These are phyloP conservation scores for Naematelia aurantialba DNA, from an alignment of 768 basidiomycete species.

Conservation along the genomic window DNA sequence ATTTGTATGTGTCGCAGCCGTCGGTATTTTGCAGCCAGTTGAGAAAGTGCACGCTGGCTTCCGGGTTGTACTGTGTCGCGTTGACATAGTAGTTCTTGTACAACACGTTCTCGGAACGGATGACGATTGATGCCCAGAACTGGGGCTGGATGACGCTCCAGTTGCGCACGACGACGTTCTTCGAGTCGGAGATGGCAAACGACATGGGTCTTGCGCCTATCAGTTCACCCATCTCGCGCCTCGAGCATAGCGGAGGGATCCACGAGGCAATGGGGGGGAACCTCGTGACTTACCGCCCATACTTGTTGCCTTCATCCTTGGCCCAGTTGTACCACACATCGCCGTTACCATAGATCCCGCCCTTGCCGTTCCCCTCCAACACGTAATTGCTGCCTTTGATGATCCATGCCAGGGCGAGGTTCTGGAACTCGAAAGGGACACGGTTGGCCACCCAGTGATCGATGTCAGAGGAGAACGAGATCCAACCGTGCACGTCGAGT, in stretches of 20 bases:
- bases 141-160: slow-evolving; percentile 53
- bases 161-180: slow-evolving; percentile 50
- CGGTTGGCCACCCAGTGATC: slow-evolving; percentile 52
- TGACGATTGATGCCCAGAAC: slow-evolving; percentile 54
- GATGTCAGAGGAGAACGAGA: slow-evolving; percentile 51
- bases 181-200: slow-evolving; percentile 51
- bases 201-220: slow-evolving; percentile 48
- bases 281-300: slow-evolving; percentile 47
- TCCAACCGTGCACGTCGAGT: slow-evolving; percentile 50
- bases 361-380: slow-evolving; percentile 70
- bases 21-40: slow-evolving; percentile 50
- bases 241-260: too few relatives aligned
- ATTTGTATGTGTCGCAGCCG: slow-evolving; percentile 51
- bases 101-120: slow-evolving; percentile 50
- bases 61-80: slow-evolving; percentile 50
- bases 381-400: slow-evolving; percentile 58
- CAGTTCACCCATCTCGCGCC: too few relatives aligned
- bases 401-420: slow-evolving; percentile 51
- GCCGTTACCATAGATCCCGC: slow-evolving; percentile 54
- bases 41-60: slow-evolving; percentile 12
- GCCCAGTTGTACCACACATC: slow-evolving; percentile 54
- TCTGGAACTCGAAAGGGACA: slow-evolving; percentile 51
- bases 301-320: slow-evolving; percentile 51
- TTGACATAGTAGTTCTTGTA: slow-evolving; percentile 53
- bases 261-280: too few relatives aligned